Conservation (phyloP, 108 stramenopile species). For the Cyclotella choctawhatcheeana region DNA sequence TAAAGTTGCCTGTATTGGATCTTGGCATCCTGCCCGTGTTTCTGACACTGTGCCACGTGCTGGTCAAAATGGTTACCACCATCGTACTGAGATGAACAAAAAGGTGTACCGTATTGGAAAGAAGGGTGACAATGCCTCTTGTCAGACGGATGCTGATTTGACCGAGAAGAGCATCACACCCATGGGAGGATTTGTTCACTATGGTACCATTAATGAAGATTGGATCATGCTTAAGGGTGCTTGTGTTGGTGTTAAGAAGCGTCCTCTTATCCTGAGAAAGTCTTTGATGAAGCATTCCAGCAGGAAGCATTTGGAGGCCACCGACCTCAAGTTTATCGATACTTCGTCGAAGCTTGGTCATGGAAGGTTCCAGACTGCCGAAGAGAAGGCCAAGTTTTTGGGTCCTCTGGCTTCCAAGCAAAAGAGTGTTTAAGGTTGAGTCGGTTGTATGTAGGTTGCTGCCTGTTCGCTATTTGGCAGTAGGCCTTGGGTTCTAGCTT, state of each 20-base stretch:
- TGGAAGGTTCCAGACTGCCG: constrained; percentile 99
- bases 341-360: constrained; percentile 99
- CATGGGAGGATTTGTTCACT: constrained; percentile 99
- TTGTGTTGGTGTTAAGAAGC: constrained; percentile 98
- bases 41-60: constrained; percentile 96
- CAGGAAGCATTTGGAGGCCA: constrained; percentile 94
- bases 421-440: constrained; percentile 39
- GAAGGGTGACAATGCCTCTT: constrained; percentile 93
- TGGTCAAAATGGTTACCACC: constrained; percentile 99
- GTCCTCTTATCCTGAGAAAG: constrained; percentile 97
- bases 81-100: constrained; percentile 99
- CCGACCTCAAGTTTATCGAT: constrained; percentile 99
- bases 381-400: constrained; percentile 99
- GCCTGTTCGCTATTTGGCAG: constrained; percentile 19
- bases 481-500: background rate
- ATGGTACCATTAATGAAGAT: constrained; percentile 96
- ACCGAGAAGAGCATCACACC: constrained; percentile 99
- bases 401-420: constrained; percentile 97
- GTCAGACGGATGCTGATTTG: constrained; percentile 97
- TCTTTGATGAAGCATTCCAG: constrained; percentile 91
- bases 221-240: constrained; percentile 99
- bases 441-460: background rate
- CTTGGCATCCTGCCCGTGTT: constrained; percentile 99
- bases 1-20: constrained; percentile 99
- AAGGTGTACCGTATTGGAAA: constrained; percentile 99